Evolutionary conservation across 257 asterid species (phyloP).

Genomic region (Lavandula angustifolia): DNA sequence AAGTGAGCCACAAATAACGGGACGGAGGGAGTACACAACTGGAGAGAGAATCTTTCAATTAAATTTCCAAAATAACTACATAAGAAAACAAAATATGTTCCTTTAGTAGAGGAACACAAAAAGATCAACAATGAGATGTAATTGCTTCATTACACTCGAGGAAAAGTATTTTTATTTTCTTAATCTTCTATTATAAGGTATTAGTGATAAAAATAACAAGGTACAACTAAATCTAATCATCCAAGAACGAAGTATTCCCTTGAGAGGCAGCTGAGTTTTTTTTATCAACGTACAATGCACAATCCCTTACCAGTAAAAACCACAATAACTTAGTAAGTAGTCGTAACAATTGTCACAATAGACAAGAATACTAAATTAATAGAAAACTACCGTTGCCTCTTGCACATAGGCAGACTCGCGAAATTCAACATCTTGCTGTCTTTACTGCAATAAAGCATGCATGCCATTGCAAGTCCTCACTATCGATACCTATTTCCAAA

Average conservation of each 20-base stretch:
- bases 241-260: background rate
- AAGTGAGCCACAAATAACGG: too few relatives aligned
- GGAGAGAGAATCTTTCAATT: background rate
- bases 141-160: background rate
- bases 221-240: conserved; percentile 2
- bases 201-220: conserved; percentile 2
- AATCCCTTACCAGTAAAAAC: background rate
- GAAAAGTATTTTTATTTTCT: background rate
- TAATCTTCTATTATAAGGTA: conserved; percentile 13
- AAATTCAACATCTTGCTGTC: conserved; percentile 90
- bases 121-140: background rate
- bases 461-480: conserved; percentile 95
- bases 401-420: conserved; percentile 92
- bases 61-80: background rate
- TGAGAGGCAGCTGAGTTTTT: background rate
- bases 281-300: background rate
- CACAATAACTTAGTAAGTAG: background rate
- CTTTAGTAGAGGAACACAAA: background rate
- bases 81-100: background rate
- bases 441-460: conserved; percentile 87
- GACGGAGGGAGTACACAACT: too few relatives aligned
- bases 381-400: conserved; percentile 76
- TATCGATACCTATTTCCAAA: conserved; percentile 65
- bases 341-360: background rate
- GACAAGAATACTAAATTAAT: background rate